These are phyloP conservation scores for Geotrichum australiense DNA, from an alignment of 1,139 yeast genomes.

Conservation along the genomic window DNA sequence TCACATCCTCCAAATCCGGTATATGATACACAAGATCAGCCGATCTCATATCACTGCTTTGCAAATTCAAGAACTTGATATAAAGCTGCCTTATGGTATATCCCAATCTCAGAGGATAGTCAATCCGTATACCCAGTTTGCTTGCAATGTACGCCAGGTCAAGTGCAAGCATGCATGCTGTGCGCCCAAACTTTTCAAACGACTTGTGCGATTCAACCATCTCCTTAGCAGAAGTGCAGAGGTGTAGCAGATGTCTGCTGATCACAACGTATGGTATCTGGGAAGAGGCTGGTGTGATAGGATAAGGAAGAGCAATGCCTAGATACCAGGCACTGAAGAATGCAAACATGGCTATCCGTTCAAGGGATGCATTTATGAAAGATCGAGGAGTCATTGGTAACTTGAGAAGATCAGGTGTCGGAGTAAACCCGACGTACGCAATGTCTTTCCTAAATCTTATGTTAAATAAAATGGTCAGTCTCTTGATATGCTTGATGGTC, in stretches of 20 bases:
- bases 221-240: conserved; percentile 15
- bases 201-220: conserved; percentile 24
- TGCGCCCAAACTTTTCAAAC: conserved; percentile 30
- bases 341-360: conserved; percentile 30
- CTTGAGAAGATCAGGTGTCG: conserved; percentile 30
- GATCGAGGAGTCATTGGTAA: conserved; percentile 26
- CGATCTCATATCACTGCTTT: neutral
- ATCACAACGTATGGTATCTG: conserved; percentile 21
- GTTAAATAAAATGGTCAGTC: conserved; percentile 1
- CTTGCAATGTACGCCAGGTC: conserved; percentile 27
- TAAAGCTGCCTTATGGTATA: neutral
- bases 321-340: conserved; percentile 31
- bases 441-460: conserved; percentile 16
- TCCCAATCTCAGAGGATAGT: neutral
- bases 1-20: conserved; percentile 20
- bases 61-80: neutral
- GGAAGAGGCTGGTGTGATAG: conserved; percentile 28
- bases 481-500: neutral
- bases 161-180: conserved; percentile 33
- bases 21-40: neutral
- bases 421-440: conserved; percentile 25
- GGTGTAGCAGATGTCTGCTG: neutral
- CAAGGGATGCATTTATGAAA: conserved; percentile 31
- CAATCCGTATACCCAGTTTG: conserved; percentile 19
- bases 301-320: conserved; percentile 32